Evolutionary conservation across 2,329 filamentous ascomycete species (phyloP), one percentile per base, ranked within the genome.

Genomic region (Rhynchosporium secalis): DNA sequence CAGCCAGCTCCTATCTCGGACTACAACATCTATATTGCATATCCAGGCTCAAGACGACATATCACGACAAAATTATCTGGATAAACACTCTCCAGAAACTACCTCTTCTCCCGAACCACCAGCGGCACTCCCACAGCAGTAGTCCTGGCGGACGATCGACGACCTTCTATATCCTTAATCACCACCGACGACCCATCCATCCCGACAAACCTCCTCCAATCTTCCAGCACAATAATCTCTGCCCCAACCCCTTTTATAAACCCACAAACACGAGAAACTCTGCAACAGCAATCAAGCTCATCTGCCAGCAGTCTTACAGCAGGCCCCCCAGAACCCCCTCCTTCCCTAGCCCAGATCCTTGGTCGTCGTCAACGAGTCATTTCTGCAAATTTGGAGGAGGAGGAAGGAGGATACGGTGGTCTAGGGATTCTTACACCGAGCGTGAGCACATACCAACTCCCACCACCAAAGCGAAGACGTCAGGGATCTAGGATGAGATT

Each of bases 131-230:
- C 82, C 80, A 78, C 79, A 78, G 77, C 72, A 76, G 78, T 86
- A 86, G 87, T 86, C 83, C 88, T 91, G 88, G 88, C 88, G 83
- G 83, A 89, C 85, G 83, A 86, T 80, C 80, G 74, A 77, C 79
- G 78, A 75, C 76, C 78, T 75, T 76, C 72, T 70, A 69, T 75
- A 76, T 79, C 84, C 82, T 83, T 82, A 82, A 79, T 82, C 85
- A 80, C 82, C 80, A 78, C 88, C 85, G 87, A 87, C 86, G 77
- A 82, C 81, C 83, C 84, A 81, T 76, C 82, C 78, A 81, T 78
- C 75, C 81, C 83, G 81, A 82, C 78, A 69, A 76, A 78, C 76
- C 76, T 79, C 71, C 75, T 78, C 73, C 75, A 76, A 76, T 73
- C 82, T 76, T 74, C 79, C 72, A 79, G 75, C 78, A 77, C 77